Conservation (phyloP, 2,329 filamentous ascomycete species). For the Blastomyces parvus region DNA sequence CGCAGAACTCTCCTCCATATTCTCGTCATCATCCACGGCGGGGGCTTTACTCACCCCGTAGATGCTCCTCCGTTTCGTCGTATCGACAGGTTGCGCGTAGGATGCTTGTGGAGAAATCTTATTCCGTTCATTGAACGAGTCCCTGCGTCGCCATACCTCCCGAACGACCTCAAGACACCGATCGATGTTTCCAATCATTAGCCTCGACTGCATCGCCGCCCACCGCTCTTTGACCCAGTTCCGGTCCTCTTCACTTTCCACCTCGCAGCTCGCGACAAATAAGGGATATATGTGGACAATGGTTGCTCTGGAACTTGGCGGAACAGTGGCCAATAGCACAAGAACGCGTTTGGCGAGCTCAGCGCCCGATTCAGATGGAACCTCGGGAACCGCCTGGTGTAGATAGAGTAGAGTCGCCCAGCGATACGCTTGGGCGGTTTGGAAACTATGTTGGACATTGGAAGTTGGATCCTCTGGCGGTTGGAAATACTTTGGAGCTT, state of each 20-base stretch:
- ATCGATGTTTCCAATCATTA: conserved; percentile 60
- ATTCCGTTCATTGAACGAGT: conserved; percentile 42
- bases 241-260: conserved; percentile 49
- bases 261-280: conserved; percentile 58
- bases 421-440: conserved; percentile 58
- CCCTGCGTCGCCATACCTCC: conserved; percentile 58
- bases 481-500: conserved; percentile 49
- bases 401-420: conserved; percentile 58
- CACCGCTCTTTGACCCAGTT: conserved; percentile 56
- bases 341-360: conserved; percentile 54
- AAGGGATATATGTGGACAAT: conserved; percentile 64
- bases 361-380: conserved; percentile 49
- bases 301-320: conserved; percentile 51
- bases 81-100: conserved; percentile 16
- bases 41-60: not conserved
- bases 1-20: not conserved
- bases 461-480: conserved; percentile 55
- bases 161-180: conserved; percentile 54
- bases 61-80: conserved; percentile 13
- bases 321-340: conserved; percentile 53
- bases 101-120: conserved; percentile 22
- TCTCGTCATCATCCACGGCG: not conserved
- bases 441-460: conserved; percentile 54
- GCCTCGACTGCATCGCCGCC: conserved; percentile 49
- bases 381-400: conserved; percentile 59